These are phyloP conservation scores for Globisporangium recalcitrans DNA, from an alignment of 352 stramenopile genomes.

Conservation along the genomic window DNA sequence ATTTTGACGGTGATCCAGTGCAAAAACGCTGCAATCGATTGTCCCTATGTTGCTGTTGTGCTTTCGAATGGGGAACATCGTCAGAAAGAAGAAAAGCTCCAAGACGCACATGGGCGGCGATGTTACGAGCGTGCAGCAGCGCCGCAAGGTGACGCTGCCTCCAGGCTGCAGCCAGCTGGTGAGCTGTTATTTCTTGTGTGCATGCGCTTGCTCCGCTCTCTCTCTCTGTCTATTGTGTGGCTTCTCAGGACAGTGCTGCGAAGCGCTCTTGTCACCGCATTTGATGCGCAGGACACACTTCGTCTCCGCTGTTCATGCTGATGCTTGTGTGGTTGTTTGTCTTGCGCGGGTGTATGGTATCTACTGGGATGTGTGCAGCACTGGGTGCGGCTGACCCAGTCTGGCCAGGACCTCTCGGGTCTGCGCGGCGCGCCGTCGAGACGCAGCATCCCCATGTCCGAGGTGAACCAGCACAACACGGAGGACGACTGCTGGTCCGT, in stretches of 20 bases:
- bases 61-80: slow-evolving; percentile 2
- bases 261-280: not conserved
- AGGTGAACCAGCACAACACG: slow-evolving; percentile 86
- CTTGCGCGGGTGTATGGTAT: not conserved
- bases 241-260: too few species aligned
- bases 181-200: too few species aligned
- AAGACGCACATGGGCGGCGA: slow-evolving; percentile 35
- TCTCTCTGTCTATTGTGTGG: too few species aligned
- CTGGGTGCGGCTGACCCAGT: slow-evolving; percentile 89
- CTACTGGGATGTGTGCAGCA: slow-evolving; percentile 40
- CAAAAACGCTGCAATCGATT: not conserved
- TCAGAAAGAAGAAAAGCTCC: not conserved
- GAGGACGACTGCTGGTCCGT: slow-evolving; percentile 93
- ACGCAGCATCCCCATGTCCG: slow-evolving; percentile 66
- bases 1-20: not conserved
- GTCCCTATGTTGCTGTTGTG: not conserved
- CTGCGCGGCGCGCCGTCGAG: slow-evolving; percentile 49
- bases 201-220: too few species aligned
- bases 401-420: slow-evolving; percentile 82
- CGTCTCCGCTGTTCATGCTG: not conserved
- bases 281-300: not conserved
- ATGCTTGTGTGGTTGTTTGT: not conserved
- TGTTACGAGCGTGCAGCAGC: slow-evolving; percentile 55
- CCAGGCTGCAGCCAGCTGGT: slow-evolving; percentile 91
- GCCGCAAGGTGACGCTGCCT: slow-evolving; percentile 75